Base-by-base conservation (phyloP, 345 rosid genomes). In the Rhizophora apiculata region DNA sequence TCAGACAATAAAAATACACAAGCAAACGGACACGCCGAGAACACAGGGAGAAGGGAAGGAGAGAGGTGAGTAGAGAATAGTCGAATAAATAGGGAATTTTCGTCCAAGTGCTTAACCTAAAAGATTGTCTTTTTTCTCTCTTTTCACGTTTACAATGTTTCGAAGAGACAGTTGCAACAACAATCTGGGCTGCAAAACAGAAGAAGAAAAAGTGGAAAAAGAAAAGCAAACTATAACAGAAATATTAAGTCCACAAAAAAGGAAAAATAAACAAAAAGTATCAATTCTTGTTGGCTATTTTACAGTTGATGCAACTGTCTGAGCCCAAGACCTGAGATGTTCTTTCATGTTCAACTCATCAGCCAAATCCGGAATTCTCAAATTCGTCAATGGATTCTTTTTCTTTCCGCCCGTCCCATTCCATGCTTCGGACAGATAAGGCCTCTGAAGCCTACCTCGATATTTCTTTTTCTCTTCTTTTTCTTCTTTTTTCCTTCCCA, bases 341-440 rank as follows among this genome's bases (percentile, higher is more conserved):
- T 85, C 84, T 72, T 89, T 93, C 76, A 93, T 79, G 75, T 79
- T 85, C 46, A 65, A 71, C 68, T 88, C 96, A 63, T 82, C 78
- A 8, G 71, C 69, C 65, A 73, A 60, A 31, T 79, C 71, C 30
- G 96, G 92, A 64, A 86, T 77, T 75, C 81, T 79, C 87, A 87
- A 89, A 20, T 86, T 84, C 80, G 67, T 77, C 86, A 86, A 70
- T 62, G 86, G 75, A 31, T 79, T 79, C 56, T 83, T 77, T 65
- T 58, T 80, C 75, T 55, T 79, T 20, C 36, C 64, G 72, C 63
- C 73, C 16, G 79, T 83, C 68, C 49, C 54, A 72, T 82, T 89
- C 98, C 98, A 93, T 24, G 96, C 87, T 80, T 90, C 97, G 3
- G 93, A 90, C 13, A 93, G 79, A 71, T 93, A 93, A 32, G 98